Percentiles rank a stretch among this genome's conserved stretches.
These are phyloP conservation scores for Tetrapisispora namnaoensis DNA, from an alignment of 805 yeast genomes.

Conservation along the genomic window DNA sequence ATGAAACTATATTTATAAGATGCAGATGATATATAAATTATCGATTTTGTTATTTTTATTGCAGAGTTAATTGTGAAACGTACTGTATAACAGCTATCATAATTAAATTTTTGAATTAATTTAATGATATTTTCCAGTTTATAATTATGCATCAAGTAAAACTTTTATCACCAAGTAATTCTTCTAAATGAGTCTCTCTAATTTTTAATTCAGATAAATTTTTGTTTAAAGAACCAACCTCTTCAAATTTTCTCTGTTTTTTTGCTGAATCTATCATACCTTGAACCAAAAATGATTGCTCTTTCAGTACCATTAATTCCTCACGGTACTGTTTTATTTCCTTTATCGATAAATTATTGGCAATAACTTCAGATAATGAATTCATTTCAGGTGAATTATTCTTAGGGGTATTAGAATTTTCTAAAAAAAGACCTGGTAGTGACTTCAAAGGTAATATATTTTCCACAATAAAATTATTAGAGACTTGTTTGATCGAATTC, in stretches of 20 bases:
- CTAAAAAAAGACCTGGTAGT: slow-evolving; percentile 32
- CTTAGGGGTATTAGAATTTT: slow-evolving; percentile 6
- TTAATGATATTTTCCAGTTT: too few relatives aligned
- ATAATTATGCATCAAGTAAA: slow-evolving; percentile 10
- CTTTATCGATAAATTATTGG: slow-evolving; percentile 35
- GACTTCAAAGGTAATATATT: slow-evolving; percentile 55
- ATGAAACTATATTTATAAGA: too few relatives aligned
- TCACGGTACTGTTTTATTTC: slow-evolving; percentile 56
- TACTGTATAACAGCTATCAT: background rate
- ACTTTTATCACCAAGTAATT: slow-evolving; percentile 48
- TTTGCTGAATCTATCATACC: slow-evolving; percentile 54
- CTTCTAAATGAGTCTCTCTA: slow-evolving; percentile 39
- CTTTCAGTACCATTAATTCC: slow-evolving; percentile 76
- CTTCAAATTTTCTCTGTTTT: slow-evolving; percentile 66
- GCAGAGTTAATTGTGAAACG: too few relatives aligned
- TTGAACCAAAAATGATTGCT: slow-evolving; percentile 66
- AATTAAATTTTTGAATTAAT: too few relatives aligned
- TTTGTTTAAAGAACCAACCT: slow-evolving; percentile 46
- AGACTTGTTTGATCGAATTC: slow-evolving; percentile 46
- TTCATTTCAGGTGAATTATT: slow-evolving; percentile 9
- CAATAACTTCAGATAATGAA: slow-evolving; percentile 11
- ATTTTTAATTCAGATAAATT: slow-evolving; percentile 48
- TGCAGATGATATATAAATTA: too few relatives aligned
- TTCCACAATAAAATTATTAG: slow-evolving; percentile 54
- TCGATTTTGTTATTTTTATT: too few relatives aligned